A percentile compares a stretch with the other conserved stretches of the same genome.
Evolutionary conservation across 2,329 filamentous ascomycete genomes (phyloP).

Genomic region (Trematosphaeria pertusa): DNA sequence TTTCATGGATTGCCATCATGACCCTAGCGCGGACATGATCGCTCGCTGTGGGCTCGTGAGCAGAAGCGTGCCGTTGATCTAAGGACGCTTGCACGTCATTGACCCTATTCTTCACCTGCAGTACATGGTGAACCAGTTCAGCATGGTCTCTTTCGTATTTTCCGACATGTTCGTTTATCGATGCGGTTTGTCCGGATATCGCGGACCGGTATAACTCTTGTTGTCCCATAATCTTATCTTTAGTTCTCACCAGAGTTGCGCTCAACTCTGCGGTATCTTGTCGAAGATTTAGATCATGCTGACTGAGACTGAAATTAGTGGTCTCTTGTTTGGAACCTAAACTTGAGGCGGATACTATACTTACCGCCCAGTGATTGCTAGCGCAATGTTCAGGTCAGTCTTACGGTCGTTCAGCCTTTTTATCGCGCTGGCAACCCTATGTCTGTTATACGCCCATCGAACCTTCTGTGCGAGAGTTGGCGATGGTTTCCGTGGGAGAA

Average conservation of each 20-base stretch:
- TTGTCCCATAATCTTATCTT: not conserved
- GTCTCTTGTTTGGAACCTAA: not conserved
- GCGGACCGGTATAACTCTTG: not conserved
- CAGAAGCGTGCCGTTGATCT: not conserved
- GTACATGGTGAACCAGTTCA: not conserved
- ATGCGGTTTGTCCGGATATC: not conserved
- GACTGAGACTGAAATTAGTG: not conserved
- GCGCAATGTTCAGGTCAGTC: not conserved
- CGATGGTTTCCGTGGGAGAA: conserved; percentile 6
- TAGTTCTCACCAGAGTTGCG: not conserved
- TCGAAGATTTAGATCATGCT: not conserved
- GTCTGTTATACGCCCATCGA: conserved; percentile 9
- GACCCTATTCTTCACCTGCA: not conserved
- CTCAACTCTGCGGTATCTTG: not conserved
- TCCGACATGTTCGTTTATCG: not conserved
- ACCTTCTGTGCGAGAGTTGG: not conserved
- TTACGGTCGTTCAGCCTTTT: conserved; percentile 7
- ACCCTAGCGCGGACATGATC: not conserved
- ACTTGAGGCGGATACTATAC: not conserved
- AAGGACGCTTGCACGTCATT: not conserved
- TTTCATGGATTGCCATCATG: too few relatives aligned
- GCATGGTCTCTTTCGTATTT: not conserved
- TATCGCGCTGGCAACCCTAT: conserved; percentile 1
- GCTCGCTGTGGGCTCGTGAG: not conserved
- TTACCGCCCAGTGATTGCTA: conserved; percentile 1